A percentile compares a stretch with the other conserved stretches of the same genome.
Evolutionary conservation across 1,139 yeast genomes (phyloP).

Genomic region (Pneumocystis jirovecii): DNA sequence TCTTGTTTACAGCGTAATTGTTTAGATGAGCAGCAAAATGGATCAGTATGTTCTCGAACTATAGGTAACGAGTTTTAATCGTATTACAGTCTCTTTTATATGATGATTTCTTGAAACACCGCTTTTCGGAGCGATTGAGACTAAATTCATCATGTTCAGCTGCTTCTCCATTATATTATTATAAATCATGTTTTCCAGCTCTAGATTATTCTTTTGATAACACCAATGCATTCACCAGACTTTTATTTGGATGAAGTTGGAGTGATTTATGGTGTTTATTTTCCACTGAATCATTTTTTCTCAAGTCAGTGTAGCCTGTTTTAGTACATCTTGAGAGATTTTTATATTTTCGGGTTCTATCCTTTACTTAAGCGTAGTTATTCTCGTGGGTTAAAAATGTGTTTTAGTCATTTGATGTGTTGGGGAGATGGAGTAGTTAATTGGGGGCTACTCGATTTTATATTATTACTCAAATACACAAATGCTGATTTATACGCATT

Average conservation of each 20-base stretch:
- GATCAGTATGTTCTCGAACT: neutral
- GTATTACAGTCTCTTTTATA: neutral
- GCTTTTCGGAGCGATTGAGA: slow-evolving; percentile 4
- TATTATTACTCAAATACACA: neutral
- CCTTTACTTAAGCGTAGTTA: neutral
- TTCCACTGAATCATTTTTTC: slow-evolving; percentile 28
- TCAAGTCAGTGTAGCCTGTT: slow-evolving; percentile 25
- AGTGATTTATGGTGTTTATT: slow-evolving; percentile 22
- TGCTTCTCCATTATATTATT: slow-evolving; percentile 36
- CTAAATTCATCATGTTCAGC: slow-evolving; percentile 10
- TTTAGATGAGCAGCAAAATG: neutral
- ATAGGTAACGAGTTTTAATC: neutral
- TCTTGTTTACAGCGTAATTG: neutral
- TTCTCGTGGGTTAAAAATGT: neutral
- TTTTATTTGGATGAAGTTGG: slow-evolving; percentile 28
- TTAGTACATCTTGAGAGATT: slow-evolving; percentile 23
- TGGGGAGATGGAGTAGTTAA: neutral
- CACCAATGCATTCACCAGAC: slow-evolving; percentile 45
- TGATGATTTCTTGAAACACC: slow-evolving; percentile 6
- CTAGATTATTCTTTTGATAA: slow-evolving; percentile 40
- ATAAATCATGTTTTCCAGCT: slow-evolving; percentile 68
- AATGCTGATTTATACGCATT: neutral
- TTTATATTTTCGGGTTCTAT: neutral
- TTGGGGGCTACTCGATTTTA: neutral
- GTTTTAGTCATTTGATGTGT: neutral